phyloP scores from a whole-genome alignment of 208 protist species.

The Lotmaria passim region DNA sequence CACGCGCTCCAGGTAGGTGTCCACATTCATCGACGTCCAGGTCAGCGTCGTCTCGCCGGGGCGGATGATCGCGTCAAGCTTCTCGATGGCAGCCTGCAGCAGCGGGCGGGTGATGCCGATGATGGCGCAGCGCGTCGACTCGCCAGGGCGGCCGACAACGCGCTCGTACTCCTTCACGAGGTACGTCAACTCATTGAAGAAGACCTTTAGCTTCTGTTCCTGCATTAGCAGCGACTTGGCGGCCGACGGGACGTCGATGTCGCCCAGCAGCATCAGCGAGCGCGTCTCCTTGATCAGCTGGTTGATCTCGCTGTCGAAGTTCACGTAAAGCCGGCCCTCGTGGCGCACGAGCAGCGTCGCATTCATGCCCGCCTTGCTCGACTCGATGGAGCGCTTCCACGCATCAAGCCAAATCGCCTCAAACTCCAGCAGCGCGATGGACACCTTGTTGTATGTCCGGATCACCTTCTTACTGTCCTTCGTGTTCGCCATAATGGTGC shows the following conservation, averaged over 20 bases:
- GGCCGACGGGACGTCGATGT: constrained; percentile 90
- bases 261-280: constrained; percentile 93
- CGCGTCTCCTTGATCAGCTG: constrained; percentile 97
- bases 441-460: constrained; percentile 96
- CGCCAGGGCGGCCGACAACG: constrained; percentile 32
- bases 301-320: constrained; percentile 97
- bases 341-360: constrained; percentile 95
- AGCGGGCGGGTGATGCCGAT: constrained; percentile 89
- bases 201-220: constrained; percentile 95
- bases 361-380: constrained; percentile 93
- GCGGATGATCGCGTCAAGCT: constrained; percentile 87
- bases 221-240: constrained; percentile 94
- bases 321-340: constrained; percentile 96
- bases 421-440: constrained; percentile 95
- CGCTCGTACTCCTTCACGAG: constrained; percentile 88
- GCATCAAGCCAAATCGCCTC: constrained; percentile 96
- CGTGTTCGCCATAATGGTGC: constrained; percentile 93
- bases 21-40: constrained; percentile 97
- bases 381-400: constrained; percentile 95
- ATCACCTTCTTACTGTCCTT: constrained; percentile 97
- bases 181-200: constrained; percentile 94
- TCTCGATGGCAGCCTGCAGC: constrained; percentile 91
- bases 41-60: constrained; percentile 91
- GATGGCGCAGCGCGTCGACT: constrained; percentile 51
- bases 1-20: constrained; percentile 91